Percentiles rank a stretch among this genome's conserved stretches.
These are phyloP conservation scores for Monilinia vaccinii-corymbosi DNA, from an alignment of 2,329 filamentous ascomycete genomes.

Conservation along the genomic window DNA sequence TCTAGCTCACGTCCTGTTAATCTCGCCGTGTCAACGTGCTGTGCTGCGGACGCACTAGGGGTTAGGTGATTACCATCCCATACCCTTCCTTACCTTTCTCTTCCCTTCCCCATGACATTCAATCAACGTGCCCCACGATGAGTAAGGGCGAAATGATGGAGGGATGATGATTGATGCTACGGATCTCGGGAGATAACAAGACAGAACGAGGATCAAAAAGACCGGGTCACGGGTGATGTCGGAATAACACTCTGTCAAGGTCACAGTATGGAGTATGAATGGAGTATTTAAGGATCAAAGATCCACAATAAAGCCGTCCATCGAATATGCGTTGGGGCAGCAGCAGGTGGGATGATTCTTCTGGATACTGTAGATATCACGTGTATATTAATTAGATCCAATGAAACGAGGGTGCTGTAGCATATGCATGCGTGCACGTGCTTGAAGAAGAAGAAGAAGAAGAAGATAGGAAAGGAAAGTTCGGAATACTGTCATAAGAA, in stretches of 20 bases:
- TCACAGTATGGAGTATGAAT: background rate
- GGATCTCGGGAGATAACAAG: too few species aligned
- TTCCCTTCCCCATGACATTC: constrained; percentile 4
- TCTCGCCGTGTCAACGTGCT: too few species aligned
- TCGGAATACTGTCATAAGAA: background rate
- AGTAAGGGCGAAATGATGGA: background rate
- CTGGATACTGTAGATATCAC: background rate
- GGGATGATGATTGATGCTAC: background rate
- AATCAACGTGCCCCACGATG: background rate
- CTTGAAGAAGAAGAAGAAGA: background rate
- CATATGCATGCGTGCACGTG: background rate
- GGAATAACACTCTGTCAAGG: background rate
- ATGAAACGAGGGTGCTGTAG: too few species aligned
- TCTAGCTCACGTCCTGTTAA: background rate
- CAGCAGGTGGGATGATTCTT: constrained; percentile 2
- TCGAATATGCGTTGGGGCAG: background rate
- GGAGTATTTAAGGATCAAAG: background rate
- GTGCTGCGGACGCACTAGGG: too few species aligned
- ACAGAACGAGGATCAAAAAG: constrained; percentile 1
- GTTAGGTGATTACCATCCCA: too few species aligned
- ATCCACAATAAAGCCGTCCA: constrained; percentile 11
- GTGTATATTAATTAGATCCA: background rate
- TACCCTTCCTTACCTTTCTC: too few species aligned
- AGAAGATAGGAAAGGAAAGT: background rate
- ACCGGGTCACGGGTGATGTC: constrained; percentile 5